These are phyloP conservation scores for Penicillium subrubescens DNA, from an alignment of 495 filamentous ascomycete species.

Conservation along the genomic window DNA sequence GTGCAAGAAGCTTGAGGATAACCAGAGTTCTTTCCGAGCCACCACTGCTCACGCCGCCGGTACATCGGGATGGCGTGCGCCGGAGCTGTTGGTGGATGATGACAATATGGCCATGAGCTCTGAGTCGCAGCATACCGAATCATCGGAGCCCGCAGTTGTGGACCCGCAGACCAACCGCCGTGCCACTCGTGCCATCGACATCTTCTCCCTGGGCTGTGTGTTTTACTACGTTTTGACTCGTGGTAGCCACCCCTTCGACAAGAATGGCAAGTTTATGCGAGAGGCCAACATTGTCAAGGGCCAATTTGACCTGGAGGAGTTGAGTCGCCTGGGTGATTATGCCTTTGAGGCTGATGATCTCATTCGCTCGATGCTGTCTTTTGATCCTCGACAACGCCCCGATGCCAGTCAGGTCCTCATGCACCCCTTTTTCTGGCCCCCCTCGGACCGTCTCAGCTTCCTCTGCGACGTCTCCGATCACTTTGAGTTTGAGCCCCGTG, in stretches of 20 bases:
- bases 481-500: conserved; percentile 86
- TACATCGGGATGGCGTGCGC: conserved; percentile 94
- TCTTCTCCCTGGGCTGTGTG: conserved; percentile 93
- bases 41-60: conserved; percentile 93
- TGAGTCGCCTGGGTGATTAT: conserved; percentile 76
- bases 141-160: conserved; percentile 60
- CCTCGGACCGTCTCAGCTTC: conserved; percentile 85
- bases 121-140: conserved; percentile 52
- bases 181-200: conserved; percentile 92
- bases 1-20: conserved; percentile 96
- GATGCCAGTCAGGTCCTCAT: conserved; percentile 75
- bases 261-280: conserved; percentile 87
- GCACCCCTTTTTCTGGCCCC: conserved; percentile 95
- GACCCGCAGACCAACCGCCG: conserved; percentile 70
- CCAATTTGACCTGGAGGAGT: conserved; percentile 67
- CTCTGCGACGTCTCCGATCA: conserved; percentile 93
- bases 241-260: conserved; percentile 92
- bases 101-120: conserved; percentile 42
- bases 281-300: conserved; percentile 96
- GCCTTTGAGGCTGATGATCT: conserved; percentile 85
- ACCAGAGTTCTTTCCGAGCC: conserved; percentile 90
- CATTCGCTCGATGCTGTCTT: conserved; percentile 77
- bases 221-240: conserved; percentile 95
- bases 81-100: conserved; percentile 87
- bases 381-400: conserved; percentile 68